phyloP scores from a whole-genome alignment of 1,284 basidiomycete genomes.

The Phellinidium pouzarii region DNA sequence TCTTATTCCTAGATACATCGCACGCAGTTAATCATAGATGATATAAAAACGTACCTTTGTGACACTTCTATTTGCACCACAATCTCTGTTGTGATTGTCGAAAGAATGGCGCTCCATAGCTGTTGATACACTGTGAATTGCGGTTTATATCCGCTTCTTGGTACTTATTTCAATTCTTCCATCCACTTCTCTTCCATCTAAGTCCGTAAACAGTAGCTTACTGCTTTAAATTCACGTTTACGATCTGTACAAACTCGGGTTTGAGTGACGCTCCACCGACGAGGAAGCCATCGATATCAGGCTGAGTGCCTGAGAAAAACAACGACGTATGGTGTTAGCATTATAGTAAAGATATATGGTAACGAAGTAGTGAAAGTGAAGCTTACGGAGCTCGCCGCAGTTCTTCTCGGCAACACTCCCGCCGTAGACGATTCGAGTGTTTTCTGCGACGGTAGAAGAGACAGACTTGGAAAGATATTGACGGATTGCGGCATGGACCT shows the following conservation, averaged over 20 bases:
- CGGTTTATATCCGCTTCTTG: no score
- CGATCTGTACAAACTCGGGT: conserved; percentile 92
- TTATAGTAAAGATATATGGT: not conserved
- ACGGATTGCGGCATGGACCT: conserved; percentile 84
- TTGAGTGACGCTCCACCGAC: conserved; percentile 98
- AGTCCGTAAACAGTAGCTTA: not conserved
- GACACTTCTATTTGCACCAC: no score
- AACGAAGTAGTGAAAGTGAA: not conserved
- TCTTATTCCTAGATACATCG: no score
- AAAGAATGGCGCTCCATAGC: no score
- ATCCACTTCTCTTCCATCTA: not conserved
- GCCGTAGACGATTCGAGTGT: conserved; percentile 90
- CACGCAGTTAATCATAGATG: no score
- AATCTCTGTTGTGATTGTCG: no score
- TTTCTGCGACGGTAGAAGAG: conserved; percentile 65
- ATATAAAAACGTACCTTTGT: no score
- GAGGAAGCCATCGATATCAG: conserved; percentile 97
- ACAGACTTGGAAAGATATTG: conserved; percentile 66
- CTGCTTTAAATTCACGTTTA: conserved; percentile 56
- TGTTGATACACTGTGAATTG: no score
- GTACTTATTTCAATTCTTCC: no score
- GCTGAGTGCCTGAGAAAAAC: conserved; percentile 49
- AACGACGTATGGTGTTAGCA: conserved; percentile 3
- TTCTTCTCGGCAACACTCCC: conserved; percentile 89
- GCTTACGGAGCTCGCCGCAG: conserved; percentile 78